Evolutionary conservation across 176 grass and related monocot genomes (phyloP).

Genomic region (Thinopyrum elongatum): DNA sequence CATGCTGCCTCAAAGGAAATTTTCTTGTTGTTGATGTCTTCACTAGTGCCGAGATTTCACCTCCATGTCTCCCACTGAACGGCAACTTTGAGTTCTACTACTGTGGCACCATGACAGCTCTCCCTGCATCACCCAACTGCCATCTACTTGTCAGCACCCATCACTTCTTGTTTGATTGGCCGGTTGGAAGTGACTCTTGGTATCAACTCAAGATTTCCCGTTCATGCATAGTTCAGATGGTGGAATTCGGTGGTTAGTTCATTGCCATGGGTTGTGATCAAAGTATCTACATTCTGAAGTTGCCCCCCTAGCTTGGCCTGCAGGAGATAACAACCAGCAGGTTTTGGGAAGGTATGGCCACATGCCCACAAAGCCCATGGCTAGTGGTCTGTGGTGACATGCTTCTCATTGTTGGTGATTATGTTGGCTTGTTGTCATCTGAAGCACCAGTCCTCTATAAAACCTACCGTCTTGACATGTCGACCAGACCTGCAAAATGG

Average conservation of each 20-base stretch:
- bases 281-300: not conserved
- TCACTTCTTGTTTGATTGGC: not conserved
- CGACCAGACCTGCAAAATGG: not conserved
- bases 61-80: conserved; percentile 17
- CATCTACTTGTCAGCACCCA: conserved; percentile 1
- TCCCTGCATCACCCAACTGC: not conserved
- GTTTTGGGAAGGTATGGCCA: not conserved
- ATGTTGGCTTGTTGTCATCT: not conserved
- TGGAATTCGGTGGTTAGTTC: not conserved
- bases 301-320: not conserved
- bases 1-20: not conserved
- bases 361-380: not conserved
- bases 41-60: conserved; percentile 29
- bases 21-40: conserved; percentile 43
- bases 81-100: not conserved
- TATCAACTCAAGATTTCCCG: not conserved
- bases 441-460: not conserved
- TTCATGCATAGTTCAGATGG: not conserved
- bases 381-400: not conserved
- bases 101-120: not conserved
- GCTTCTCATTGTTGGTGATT: not conserved
- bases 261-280: not conserved
- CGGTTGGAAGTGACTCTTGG: not conserved
- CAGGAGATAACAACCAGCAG: not conserved
- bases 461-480: not conserved